Evolutionary conservation across 192 early-diverging fungal genomes (phyloP).

Genomic region (Neocallimastix lanati): DNA sequence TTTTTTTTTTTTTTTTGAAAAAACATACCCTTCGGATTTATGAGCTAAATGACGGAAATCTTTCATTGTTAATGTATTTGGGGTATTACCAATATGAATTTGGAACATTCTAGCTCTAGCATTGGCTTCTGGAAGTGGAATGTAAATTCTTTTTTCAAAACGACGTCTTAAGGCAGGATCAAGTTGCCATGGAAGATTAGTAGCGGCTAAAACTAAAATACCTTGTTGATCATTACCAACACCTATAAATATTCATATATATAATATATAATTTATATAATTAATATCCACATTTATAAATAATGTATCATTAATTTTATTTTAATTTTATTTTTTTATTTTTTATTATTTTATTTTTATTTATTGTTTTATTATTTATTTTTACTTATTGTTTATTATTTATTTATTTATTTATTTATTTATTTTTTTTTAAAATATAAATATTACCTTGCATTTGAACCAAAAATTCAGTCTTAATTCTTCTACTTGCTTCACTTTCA

Average conservation of each 20-base stretch:
- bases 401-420: too few relatives aligned
- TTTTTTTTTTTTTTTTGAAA: too few relatives aligned
- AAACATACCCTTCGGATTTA: constrained; percentile 54
- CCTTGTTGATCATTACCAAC: constrained; percentile 89
- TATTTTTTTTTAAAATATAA: too few relatives aligned
- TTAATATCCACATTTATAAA: too few relatives aligned
- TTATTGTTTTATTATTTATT: too few relatives aligned
- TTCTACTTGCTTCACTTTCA: constrained; percentile 80
- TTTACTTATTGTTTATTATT: too few relatives aligned
- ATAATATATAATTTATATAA: background rate
- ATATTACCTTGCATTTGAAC: constrained; percentile 76
- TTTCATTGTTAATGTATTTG: constrained; percentile 47
- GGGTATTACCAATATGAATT: constrained; percentile 82
- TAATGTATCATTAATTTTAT: too few relatives aligned
- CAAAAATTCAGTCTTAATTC: constrained; percentile 95
- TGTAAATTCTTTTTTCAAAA: constrained; percentile 97
- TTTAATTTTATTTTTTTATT: too few relatives aligned
- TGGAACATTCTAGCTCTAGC: constrained; percentile 82
- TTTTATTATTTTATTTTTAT: too few relatives aligned
- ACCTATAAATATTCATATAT: constrained; percentile 7
- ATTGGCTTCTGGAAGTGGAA: constrained; percentile 77
- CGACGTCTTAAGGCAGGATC: constrained; percentile 83
- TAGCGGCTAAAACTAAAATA: constrained; percentile 88
- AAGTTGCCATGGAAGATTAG: constrained; percentile 93
- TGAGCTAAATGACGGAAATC: constrained; percentile 65